Evolutionary conservation across 1,284 basidiomycete genomes (phyloP).

Genomic region (Malassezia japonica): DNA sequence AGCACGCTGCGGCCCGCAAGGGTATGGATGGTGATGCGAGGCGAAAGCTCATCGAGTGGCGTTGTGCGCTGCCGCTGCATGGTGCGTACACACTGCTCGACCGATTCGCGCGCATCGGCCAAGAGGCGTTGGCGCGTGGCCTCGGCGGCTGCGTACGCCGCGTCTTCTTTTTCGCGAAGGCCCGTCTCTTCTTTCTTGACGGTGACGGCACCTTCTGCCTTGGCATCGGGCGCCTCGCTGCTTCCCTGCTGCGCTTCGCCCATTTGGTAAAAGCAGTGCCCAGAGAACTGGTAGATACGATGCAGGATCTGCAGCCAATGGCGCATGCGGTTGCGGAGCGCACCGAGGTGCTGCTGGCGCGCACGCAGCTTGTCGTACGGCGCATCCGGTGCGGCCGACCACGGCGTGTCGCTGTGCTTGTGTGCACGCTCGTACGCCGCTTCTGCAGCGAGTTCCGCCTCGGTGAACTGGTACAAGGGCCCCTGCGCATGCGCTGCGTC

Average conservation of each 20-base stretch:
- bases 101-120: constrained; percentile 22
- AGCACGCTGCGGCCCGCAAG: constrained; percentile 3
- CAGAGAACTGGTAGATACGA: constrained; percentile 31
- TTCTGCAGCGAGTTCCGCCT: constrained; percentile 19
- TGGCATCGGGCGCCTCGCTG: background rate
- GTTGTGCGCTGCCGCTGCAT: background rate
- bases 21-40: background rate
- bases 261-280: constrained; percentile 38
- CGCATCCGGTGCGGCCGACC: background rate
- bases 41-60: constrained; percentile 1
- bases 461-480: constrained; percentile 26
- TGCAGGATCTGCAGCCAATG: constrained; percentile 29
- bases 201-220: background rate
- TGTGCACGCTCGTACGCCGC: background rate
- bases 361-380: constrained; percentile 11
- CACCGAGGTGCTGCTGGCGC: constrained; percentile 18
- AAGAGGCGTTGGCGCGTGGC: constrained; percentile 31
- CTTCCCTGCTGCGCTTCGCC: constrained; percentile 18
- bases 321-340: constrained; percentile 23
- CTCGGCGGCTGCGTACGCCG: constrained; percentile 33
- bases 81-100: constrained; percentile 17
- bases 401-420: background rate
- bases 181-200: background rate
- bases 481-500: constrained; percentile 16
- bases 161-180: constrained; percentile 27